These are phyloP conservation scores for Musa itinerans DNA, from an alignment of 176 grass and related monocot species.

Conservation along the genomic window DNA sequence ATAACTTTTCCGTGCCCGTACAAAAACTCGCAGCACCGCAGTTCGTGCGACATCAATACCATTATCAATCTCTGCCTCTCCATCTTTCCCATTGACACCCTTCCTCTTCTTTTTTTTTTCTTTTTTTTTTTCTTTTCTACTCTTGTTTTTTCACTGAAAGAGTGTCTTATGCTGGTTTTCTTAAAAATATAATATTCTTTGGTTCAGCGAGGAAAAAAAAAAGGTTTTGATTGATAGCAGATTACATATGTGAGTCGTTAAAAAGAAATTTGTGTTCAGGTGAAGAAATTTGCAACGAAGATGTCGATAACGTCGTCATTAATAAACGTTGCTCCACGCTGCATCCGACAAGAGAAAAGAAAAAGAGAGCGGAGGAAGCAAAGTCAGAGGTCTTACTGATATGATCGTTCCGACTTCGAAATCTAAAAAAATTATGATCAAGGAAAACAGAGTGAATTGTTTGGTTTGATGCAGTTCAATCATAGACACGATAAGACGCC, in stretches of 20 bases:
- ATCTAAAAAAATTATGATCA: neutral
- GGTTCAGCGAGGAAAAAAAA: no score
- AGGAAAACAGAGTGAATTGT: neutral
- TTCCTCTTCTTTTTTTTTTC: neutral
- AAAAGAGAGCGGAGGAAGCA: neutral
- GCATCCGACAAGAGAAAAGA: neutral
- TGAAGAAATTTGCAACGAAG: no score
- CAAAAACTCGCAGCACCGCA: constrained; percentile 4
- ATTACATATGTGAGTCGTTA: no score
- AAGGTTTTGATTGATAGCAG: no score
- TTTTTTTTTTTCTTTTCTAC: neutral
- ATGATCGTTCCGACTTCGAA: neutral
- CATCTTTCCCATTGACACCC: neutral
- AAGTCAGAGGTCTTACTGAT: neutral
- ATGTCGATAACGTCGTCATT: no score
- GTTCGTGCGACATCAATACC: constrained; percentile 1
- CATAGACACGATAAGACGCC: constrained; percentile 10
- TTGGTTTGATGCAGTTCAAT: constrained; percentile 12
- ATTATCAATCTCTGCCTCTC: neutral
- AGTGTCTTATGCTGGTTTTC: no score
- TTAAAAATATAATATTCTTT: no score
- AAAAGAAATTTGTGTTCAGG: no score
- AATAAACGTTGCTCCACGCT: no score
- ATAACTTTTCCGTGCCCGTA: constrained; percentile 25
- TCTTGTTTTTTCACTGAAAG: neutral